A percentile compares a stretch with the other conserved stretches of the same genome.
Evolutionary conservation across 2,329 filamentous ascomycete genomes (phyloP).

Genomic region (Alternaria dauci): DNA sequence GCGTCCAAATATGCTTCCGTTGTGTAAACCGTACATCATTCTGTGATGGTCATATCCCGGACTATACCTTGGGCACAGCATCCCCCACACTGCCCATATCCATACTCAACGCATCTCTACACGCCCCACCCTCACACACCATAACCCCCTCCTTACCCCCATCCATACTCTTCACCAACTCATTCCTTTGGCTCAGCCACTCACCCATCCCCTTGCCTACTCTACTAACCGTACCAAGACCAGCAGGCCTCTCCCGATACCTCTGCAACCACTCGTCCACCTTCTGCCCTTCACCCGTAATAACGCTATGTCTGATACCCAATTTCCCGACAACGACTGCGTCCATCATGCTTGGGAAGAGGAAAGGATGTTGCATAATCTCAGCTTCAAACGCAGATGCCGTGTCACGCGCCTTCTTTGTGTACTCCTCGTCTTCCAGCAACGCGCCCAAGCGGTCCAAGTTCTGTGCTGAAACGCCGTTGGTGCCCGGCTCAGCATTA

Average conservation of each 20-base stretch:
- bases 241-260: conserved; percentile 52
- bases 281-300: conserved; percentile 59
- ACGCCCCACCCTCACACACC: conserved; percentile 52
- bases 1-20: no score
- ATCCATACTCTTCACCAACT: conserved; percentile 55
- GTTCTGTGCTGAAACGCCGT: conserved; percentile 86
- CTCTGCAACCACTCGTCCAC: conserved; percentile 54
- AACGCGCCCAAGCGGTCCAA: conserved; percentile 80
- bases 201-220: conserved; percentile 45
- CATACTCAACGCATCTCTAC: conserved; percentile 53
- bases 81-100: conserved; percentile 42
- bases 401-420: conserved; percentile 72
- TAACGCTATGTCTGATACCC: conserved; percentile 69
- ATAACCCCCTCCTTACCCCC: conserved; percentile 47
- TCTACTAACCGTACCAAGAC: conserved; percentile 45
- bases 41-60: no score
- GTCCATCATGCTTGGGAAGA: conserved; percentile 83
- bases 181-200: conserved; percentile 63
- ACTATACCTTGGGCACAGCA: conserved; percentile 22
- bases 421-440: conserved; percentile 71
- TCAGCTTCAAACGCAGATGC: conserved; percentile 89
- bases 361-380: conserved; percentile 89
- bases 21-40: no score
- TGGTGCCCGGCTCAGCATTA: conserved; percentile 86
- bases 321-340: conserved; percentile 77